These are phyloP conservation scores for Akanthomyces uredinophilus DNA, from an alignment of 2,329 filamentous ascomycete genomes.

Conservation along the genomic window DNA sequence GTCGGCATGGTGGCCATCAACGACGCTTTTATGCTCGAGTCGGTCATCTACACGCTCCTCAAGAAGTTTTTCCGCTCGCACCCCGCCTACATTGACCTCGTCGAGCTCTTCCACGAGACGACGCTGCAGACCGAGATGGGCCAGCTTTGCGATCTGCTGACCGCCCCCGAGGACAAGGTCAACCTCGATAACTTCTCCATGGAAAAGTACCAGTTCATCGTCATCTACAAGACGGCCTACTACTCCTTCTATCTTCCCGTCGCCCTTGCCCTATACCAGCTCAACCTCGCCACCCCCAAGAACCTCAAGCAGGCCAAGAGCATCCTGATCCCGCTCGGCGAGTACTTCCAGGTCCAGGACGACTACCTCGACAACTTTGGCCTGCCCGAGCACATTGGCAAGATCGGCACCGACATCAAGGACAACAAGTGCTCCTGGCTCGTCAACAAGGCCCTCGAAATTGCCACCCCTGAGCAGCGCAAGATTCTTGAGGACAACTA, in stretches of 20 bases:
- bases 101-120: constrained; percentile 95
- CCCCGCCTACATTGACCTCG: constrained; percentile 79
- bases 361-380: constrained; percentile 99
- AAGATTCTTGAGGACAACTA: constrained; percentile 88
- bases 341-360: constrained; percentile 99
- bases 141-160: constrained; percentile 90
- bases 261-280: constrained; percentile 80
- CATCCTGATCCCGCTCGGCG: constrained; percentile 93
- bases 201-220: constrained; percentile 95
- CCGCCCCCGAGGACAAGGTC: constrained; percentile 88
- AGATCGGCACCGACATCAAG: constrained; percentile 97
- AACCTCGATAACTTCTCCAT: constrained; percentile 93
- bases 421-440: constrained; percentile 99
- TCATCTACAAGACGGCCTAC: constrained; percentile 99
- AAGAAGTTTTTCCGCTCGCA: constrained; percentile 91
- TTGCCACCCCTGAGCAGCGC: constrained; percentile 78
- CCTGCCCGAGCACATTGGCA: constrained; percentile 86
- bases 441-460: constrained; percentile 85
- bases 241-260: constrained; percentile 99
- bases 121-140: constrained; percentile 93
- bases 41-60: constrained; percentile 81
- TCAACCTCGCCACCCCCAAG: constrained; percentile 75
- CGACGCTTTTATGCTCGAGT: constrained; percentile 94
- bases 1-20: constrained; percentile 98
- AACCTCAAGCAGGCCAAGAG: constrained; percentile 87